Evolutionary conservation across 345 rosid species (phyloP), one percentile per base, ranked within the genome.

Genomic region (Moringa oleifera): DNA sequence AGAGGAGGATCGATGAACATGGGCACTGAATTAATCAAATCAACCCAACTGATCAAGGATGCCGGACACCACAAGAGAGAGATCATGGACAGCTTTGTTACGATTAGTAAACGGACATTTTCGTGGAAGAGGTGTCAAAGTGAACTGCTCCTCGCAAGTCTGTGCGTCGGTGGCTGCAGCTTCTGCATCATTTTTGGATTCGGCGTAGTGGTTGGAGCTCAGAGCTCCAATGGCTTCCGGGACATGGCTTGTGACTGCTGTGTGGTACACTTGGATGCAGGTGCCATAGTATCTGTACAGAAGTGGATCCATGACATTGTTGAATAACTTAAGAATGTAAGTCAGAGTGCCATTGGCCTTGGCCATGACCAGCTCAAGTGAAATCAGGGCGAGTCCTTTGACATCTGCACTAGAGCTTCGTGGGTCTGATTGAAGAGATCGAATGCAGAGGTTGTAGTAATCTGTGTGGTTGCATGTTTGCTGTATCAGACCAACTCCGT

Each of bases 1-100:
- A n/a, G n/a, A n/a, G n/a, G n/a, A n/a, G n/a, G n/a, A n/a, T n/a
- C n/a, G n/a, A n/a, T n/a, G n/a, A n/a, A n/a, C n/a, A n/a, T n/a
- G n/a, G n/a, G n/a, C n/a, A n/a, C n/a, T n/a, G n/a, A n/a, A n/a
- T n/a, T n/a, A n/a, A n/a, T n/a, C n/a, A n/a, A n/a, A n/a, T n/a
- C n/a, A 33, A 33, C 37, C 11, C 37, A 33, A 33, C 37, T 33
- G 37, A 33, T 11, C 11, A 33, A 33, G 5, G 45, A 73, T 54
- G 10, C 60, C 59, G 22, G 45, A 2, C 52, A 73, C 64, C 73
- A 68, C 68, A 24, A 53, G 59, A 10, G 73, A 72, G 15, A 73
- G 60, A 55, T 68, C 69, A 64, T 73, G 73, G 5, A 22, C 41
- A 7, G 22, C 66, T 23, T 53, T 46, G 59, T 64, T 58, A 49